A percentile compares a stretch with the other conserved stretches of the same genome.
Conservation (phyloP, 164 flowering plant genomes). For the Vitis cinerea region DNA sequence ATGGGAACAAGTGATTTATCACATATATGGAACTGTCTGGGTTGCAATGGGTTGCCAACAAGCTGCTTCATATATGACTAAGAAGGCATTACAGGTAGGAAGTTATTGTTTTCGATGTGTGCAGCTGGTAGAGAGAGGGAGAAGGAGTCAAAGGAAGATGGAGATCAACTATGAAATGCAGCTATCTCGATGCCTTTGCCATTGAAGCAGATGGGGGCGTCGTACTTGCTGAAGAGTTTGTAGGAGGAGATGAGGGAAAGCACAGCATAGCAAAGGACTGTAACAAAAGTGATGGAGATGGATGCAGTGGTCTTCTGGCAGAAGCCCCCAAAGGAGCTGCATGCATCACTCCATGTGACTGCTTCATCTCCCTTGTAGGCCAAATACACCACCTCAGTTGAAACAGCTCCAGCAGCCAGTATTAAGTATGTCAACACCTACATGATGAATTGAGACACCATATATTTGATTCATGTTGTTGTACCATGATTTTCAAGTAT, state of each 20-base stretch:
- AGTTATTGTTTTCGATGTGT: no score
- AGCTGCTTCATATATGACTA: no score
- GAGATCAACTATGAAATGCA: conserved; percentile 26
- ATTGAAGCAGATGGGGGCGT: conserved; percentile 41
- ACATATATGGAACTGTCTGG: no score
- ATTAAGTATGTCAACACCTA: conserved; percentile 70
- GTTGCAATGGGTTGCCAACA: no score
- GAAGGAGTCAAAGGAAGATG: no score
- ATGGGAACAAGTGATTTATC: no score
- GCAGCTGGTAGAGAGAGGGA: no score
- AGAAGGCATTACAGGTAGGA: no score
- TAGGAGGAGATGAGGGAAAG: conserved; percentile 83
- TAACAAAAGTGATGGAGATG: conserved; percentile 54
- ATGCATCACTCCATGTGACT: conserved; percentile 65
- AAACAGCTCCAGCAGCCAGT: conserved; percentile 72
- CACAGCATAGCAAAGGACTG: conserved; percentile 46
- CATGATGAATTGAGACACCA: neutral
- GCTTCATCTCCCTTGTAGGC: conserved; percentile 68
- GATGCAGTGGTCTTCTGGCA: conserved; percentile 64
- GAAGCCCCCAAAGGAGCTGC: conserved; percentile 54
- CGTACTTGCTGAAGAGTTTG: conserved; percentile 74
- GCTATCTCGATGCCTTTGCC: conserved; percentile 32
- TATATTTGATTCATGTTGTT: neutral
- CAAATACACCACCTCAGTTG: conserved; percentile 66
- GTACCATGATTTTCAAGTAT: neutral